Conservation (phyloP, 2,329 filamentous ascomycete species). For the Trichoderma guizhouense region DNA sequence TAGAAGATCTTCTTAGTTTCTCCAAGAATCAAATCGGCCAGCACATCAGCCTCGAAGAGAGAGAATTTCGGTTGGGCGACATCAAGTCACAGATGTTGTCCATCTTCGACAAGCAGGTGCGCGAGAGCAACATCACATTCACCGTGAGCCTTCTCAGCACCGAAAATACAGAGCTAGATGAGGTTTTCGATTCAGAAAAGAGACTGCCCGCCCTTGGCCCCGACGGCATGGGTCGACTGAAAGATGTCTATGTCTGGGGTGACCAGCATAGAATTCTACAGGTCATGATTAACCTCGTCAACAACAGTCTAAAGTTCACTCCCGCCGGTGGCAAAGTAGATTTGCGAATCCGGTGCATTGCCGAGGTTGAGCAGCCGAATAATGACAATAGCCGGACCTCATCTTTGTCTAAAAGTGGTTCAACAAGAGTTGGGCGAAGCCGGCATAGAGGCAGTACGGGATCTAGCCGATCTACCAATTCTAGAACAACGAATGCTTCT, state of each 20-base stretch:
- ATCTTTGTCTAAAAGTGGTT: conserved; percentile 47
- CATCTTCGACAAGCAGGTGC: conserved; percentile 87
- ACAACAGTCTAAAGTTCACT: conserved; percentile 90
- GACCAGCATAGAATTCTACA: conserved; percentile 88
- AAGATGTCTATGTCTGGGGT: conserved; percentile 88
- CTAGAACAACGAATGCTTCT: conserved; percentile 34
- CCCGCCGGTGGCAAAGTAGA: conserved; percentile 71
- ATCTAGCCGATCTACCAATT: conserved; percentile 50
- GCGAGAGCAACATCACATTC: conserved; percentile 73
- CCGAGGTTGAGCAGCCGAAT: conserved; percentile 49
- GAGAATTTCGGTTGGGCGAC: conserved; percentile 80
- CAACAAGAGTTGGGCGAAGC: conserved; percentile 37
- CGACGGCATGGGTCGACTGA: conserved; percentile 63
- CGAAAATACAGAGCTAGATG: conserved; percentile 24
- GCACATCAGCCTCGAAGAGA: conserved; percentile 75
- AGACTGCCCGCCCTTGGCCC: conserved; percentile 60
- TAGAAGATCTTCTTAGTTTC: conserved; percentile 88
- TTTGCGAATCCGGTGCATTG: conserved; percentile 70
- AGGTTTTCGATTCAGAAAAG: conserved; percentile 36
- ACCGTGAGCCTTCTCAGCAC: conserved; percentile 63
- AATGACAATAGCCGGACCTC: conserved; percentile 49
- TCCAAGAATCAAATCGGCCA: conserved; percentile 94
- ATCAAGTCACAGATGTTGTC: conserved; percentile 77
- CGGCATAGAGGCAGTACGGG: conserved; percentile 47
- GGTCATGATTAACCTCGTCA: conserved; percentile 90